Base-by-base conservation (phyloP, 2,329 filamentous ascomycete genomes). In the Macrophomina phaseolina region DNA sequence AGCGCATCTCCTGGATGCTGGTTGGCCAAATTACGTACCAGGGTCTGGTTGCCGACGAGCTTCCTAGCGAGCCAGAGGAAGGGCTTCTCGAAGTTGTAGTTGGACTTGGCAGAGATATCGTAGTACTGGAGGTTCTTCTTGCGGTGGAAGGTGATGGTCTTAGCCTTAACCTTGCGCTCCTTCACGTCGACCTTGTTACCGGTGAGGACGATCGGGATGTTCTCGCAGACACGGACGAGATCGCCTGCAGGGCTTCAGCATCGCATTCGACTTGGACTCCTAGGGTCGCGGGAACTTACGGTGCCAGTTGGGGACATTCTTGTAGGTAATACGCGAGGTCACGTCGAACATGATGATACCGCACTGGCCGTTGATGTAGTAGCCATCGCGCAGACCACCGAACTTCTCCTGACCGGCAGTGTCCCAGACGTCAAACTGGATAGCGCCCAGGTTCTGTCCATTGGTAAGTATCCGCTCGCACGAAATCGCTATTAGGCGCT, bases 41-140 rank as follows among this genome's bases (percentile, higher is more conserved):
- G 84, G 78, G 84, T 82, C 77, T 92, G 86, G 88, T 98, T 98
- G 83, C 94, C 95, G 75, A 97, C 94, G 68, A 99, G 90, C 90
- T 99, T 99, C 82, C 95, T 90, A 75, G 94, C 94, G 76, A 99
- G 91, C 95, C 95, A 98, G 76, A 98, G 91, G 92, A 99, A 98
- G 71, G 94, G 94, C 90, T 98, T 99, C 90, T 98, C 94, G 83
- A 98, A 98, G 90, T 98, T 98, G 87, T 99, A 98, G 89, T 98
- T 98, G 79, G 94, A 97, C 88, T 98, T 99, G 84, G 95, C 95
- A 49, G 93, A 97, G 81, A 98, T 98, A 77, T 98, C 95, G 88
- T 99, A 99, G 89, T 98, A 99, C 85, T 99, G 95, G 64, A 99
- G 90, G 85, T 98, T 99, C 91, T 99, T 99, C 92, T 99, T 99